phyloP scores from a whole-genome alignment of 306 rosid species.

The Coriaria nepalensis region DNA sequence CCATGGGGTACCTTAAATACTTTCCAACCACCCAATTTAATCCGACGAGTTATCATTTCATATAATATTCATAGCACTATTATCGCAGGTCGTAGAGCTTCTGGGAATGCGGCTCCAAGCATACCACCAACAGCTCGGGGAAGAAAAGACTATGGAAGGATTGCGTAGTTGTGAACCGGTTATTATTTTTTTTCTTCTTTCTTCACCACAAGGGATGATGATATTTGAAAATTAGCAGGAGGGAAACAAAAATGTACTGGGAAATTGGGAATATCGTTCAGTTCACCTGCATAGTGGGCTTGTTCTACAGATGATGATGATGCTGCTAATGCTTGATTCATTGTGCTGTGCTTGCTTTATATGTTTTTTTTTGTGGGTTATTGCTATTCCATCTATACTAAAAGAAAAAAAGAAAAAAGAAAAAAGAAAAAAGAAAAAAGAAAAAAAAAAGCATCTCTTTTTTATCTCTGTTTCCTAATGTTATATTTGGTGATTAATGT shows the following conservation, averaged over 20 bases:
- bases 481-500: no score
- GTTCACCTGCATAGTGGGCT: constrained; percentile 31
- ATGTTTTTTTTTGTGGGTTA: no score
- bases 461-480: no score
- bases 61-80: no score
- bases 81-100: constrained; percentile 64
- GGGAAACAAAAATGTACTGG: constrained; percentile 17
- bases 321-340: no score
- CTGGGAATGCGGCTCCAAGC: constrained; percentile 53
- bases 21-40: constrained; percentile 3
- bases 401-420: no score
- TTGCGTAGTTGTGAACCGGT: constrained; percentile 23
- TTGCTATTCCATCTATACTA: no score
- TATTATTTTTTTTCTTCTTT: constrained; percentile 12
- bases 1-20: constrained; percentile 65
- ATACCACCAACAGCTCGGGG: constrained; percentile 70
- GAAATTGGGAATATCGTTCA: background rate
- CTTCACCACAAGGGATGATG: constrained; percentile 18
- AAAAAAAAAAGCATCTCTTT: no score
- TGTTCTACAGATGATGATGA: background rate
- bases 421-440: no score
- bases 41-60: no score
- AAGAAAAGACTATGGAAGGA: constrained; percentile 85
- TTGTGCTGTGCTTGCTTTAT: no score
- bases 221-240: constrained; percentile 22